phyloP scores from a whole-genome alignment of 1,284 basidiomycete genomes.

The Termitomyces sp. region DNA sequence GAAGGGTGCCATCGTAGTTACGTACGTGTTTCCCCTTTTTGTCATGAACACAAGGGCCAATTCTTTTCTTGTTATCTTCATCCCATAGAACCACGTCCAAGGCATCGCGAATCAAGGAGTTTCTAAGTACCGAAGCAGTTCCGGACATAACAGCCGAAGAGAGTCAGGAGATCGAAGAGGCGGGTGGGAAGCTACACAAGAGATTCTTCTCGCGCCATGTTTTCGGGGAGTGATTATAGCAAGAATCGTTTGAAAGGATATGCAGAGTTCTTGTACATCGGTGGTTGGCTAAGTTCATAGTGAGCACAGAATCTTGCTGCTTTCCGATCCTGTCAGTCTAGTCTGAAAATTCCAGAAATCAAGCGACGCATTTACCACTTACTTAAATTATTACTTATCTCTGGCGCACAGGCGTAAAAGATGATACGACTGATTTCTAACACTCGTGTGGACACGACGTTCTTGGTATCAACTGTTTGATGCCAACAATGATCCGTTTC shows the following conservation, averaged over 20 bases:
- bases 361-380: too few species aligned
- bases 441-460: too few species aligned
- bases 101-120: constrained; percentile 61
- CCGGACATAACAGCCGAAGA: constrained; percentile 60
- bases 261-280: neutral
- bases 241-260: neutral
- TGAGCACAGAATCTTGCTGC: too few species aligned
- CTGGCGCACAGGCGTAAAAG: too few species aligned
- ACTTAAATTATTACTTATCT: too few species aligned
- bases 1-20: constrained; percentile 60
- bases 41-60: neutral
- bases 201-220: constrained; percentile 40
- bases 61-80: constrained; percentile 3
- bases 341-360: too few species aligned
- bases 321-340: too few species aligned
- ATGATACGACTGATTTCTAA: too few species aligned
- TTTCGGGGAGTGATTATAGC: constrained; percentile 25
- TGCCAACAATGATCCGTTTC: too few species aligned
- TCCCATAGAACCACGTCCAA: constrained; percentile 64
- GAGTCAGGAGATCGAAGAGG: constrained; percentile 54
- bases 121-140: constrained; percentile 49
- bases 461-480: too few species aligned
- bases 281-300: neutral
- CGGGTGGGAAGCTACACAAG: constrained; percentile 60
- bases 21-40: constrained; percentile 43